Conservation (phyloP, 768 basidiomycete species). For the Collybiopsis luxurians region DNA sequence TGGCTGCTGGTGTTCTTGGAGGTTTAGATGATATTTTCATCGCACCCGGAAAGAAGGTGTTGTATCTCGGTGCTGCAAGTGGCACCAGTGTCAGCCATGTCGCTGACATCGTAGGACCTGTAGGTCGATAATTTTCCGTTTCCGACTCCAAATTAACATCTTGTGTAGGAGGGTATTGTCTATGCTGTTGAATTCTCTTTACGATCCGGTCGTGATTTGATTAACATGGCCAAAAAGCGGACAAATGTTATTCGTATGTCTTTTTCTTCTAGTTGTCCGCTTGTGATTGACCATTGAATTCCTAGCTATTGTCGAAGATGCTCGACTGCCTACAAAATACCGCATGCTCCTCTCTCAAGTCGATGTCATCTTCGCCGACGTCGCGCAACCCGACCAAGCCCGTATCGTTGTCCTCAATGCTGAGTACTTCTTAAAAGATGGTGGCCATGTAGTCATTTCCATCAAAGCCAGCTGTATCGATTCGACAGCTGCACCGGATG, state of each 20-base stretch:
- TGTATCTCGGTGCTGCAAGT: conserved; percentile 97
- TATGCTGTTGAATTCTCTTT: conserved; percentile 99
- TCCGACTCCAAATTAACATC: conserved; percentile 7
- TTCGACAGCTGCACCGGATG: conserved; percentile 88
- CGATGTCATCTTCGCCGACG: conserved; percentile 97
- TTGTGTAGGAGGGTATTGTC: conserved; percentile 81
- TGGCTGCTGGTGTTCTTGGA: conserved; percentile 95
- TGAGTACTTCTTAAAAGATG: conserved; percentile 92
- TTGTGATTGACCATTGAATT: neutral
- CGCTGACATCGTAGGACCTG: conserved; percentile 96
- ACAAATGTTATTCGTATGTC: conserved; percentile 95
- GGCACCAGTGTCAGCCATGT: conserved; percentile 99
- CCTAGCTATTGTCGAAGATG: conserved; percentile 93
- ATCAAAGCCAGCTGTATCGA: conserved; percentile 99
- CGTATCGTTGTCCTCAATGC: conserved; percentile 95
- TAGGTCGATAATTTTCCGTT: conserved; percentile 33
- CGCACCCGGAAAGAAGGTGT: conserved; percentile 89
- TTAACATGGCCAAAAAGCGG: conserved; percentile 99
- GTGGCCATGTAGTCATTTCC: conserved; percentile 90
- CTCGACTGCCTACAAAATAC: conserved; percentile 94
- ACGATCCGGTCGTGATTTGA: conserved; percentile 94
- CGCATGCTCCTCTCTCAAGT: conserved; percentile 95
- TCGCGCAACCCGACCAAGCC: conserved; percentile 98
- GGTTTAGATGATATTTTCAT: conserved; percentile 95
- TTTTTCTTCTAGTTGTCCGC: conserved; percentile 1